phyloP scores from a whole-genome alignment of 1,284 basidiomycete species.

The Chalciporus sp. region DNA sequence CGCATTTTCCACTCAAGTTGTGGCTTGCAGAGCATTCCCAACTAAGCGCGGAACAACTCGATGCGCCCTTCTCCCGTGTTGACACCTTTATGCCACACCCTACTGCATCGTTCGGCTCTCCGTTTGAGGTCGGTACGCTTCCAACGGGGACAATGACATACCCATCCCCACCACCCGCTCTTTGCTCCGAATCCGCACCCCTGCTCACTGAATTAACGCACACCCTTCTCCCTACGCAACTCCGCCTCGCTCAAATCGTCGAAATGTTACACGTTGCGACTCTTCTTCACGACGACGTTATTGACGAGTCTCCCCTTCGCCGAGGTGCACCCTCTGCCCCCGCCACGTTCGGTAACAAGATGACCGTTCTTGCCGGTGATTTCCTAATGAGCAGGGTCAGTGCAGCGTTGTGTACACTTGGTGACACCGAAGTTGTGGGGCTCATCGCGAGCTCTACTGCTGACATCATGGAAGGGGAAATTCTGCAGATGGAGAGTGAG shows the following conservation, averaged over 20 bases:
- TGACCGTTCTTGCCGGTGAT: constrained; percentile 93
- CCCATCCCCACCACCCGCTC: constrained; percentile 41
- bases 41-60: constrained; percentile 51
- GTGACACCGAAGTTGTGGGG: constrained; percentile 90
- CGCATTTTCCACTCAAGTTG: constrained; percentile 50
- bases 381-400: constrained; percentile 93
- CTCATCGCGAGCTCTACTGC: constrained; percentile 91
- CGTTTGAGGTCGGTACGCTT: constrained; percentile 48
- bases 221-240: constrained; percentile 77
- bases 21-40: constrained; percentile 48
- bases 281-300: constrained; percentile 93
- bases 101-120: constrained; percentile 53
- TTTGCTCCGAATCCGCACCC: constrained; percentile 20
- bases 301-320: constrained; percentile 84
- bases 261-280: constrained; percentile 99
- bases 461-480: constrained; percentile 96
- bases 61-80: constrained; percentile 70
- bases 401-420: constrained; percentile 85
- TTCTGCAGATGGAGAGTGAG: constrained; percentile 77
- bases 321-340: constrained; percentile 86
- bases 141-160: constrained; percentile 34
- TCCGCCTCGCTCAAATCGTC: constrained; percentile 92
- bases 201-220: constrained; percentile 35
- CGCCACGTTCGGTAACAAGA: constrained; percentile 91
- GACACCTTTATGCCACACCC: constrained; percentile 76